A percentile compares a stretch with the other conserved stretches of the same genome.
Conservation (phyloP, 305 asterid genomes). For the Fraxinus greggii region DNA sequence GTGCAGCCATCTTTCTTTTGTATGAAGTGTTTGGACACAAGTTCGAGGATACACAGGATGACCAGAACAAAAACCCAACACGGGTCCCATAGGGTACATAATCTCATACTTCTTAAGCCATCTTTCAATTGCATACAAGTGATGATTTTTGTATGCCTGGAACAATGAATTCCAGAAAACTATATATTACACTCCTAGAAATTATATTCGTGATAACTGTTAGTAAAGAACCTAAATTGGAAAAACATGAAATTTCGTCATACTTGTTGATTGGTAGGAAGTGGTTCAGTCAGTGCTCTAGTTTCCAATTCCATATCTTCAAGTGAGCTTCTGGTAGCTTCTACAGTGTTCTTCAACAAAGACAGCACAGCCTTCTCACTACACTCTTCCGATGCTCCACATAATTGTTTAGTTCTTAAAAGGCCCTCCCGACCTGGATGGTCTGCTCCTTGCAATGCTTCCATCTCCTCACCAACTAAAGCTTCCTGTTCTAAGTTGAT, state of each 20-base stretch:
- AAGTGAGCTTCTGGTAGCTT: conserved; percentile 55
- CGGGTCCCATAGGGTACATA: conserved; percentile 86
- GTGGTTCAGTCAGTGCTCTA: conserved; percentile 93
- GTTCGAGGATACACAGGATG: conserved; percentile 88
- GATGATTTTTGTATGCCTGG: conserved; percentile 91
- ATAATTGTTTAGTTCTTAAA: conserved; percentile 7
- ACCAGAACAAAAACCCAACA: conserved; percentile 83
- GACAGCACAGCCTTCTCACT: conserved; percentile 22
- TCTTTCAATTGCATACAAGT: conserved; percentile 75
- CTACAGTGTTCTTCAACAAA: conserved; percentile 24
- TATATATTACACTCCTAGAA: not conserved
- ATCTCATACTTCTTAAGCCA: conserved; percentile 86
- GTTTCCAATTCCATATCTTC: conserved; percentile 96
- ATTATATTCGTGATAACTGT: conserved; percentile 2
- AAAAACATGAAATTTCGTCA: conserved; percentile 7
- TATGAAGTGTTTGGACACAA: conserved; percentile 74
- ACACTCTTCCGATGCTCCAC: conserved; percentile 22
- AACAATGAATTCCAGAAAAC: conserved; percentile 21
- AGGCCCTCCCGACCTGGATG: conserved; percentile 21
- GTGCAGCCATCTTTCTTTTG: conserved; percentile 80
- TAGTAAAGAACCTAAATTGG: conserved; percentile 15
- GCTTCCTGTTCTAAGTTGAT: conserved; percentile 38
- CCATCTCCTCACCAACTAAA: conserved; percentile 29
- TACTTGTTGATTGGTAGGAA: conserved; percentile 96
- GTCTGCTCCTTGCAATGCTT: conserved; percentile 27